Percentiles rank a stretch among this genome's conserved stretches.
Evolutionary conservation across 1,284 basidiomycete genomes (phyloP).

Genomic region (Austroboletus niveus): DNA sequence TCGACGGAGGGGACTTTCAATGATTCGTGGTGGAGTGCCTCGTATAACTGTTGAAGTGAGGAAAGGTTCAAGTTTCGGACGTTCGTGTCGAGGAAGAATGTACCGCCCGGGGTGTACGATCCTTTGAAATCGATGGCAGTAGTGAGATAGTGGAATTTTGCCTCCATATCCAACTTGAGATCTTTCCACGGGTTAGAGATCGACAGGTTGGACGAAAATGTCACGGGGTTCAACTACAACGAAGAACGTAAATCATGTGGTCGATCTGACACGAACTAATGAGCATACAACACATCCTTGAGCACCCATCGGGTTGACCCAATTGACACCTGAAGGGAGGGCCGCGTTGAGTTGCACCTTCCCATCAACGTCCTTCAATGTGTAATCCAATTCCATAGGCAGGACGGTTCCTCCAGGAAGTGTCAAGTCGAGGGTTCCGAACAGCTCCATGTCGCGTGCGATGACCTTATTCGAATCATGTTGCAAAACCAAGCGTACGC

Average conservation of each 20-base stretch:
- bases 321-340: slow-evolving; percentile 6
- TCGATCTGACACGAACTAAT: not conserved
- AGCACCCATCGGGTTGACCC: slow-evolving; percentile 7
- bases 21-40: slow-evolving; percentile 1
- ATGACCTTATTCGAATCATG: not conserved
- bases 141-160: slow-evolving; percentile 1
- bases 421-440: slow-evolving; percentile 3
- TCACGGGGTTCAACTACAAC: slow-evolving; percentile 5
- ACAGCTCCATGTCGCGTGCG: not conserved
- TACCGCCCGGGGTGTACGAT: not conserved
- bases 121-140: slow-evolving; percentile 3
- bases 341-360: not conserved
- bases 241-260: not conserved
- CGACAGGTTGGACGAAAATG: slow-evolving; percentile 1
- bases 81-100: not conserved
- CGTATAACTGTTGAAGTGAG: slow-evolving; percentile 4
- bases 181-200: slow-evolving; percentile 4
- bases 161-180: slow-evolving; percentile 1
- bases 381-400: slow-evolving; percentile 8
- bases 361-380: slow-evolving; percentile 3
- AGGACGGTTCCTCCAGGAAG: slow-evolving; percentile 1
- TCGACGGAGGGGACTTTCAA: slow-evolving; percentile 4
- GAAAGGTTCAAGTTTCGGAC: slow-evolving; percentile 4
- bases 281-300: slow-evolving; percentile 6
- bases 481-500: not conserved